These are phyloP conservation scores for Neofusicoccum parvum DNA, from an alignment of 2,329 filamentous ascomycete species.

Conservation along the genomic window DNA sequence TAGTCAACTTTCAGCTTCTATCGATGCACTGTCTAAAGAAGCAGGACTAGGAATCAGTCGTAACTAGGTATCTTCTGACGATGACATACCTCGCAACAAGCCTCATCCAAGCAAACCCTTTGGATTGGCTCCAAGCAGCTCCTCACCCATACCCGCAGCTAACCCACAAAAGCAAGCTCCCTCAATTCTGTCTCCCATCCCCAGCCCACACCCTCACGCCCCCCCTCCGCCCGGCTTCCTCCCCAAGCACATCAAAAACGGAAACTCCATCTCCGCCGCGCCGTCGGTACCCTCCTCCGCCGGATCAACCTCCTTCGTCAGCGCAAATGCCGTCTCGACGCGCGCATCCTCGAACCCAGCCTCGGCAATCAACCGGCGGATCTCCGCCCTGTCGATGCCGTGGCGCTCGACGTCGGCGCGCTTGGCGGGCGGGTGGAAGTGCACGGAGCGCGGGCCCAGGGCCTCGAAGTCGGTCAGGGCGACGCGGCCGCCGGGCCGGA, in stretches of 20 bases:
- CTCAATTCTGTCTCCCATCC: too few species aligned
- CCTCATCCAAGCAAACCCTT: too few species aligned
- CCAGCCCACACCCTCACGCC: too few species aligned
- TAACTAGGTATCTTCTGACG: too few species aligned
- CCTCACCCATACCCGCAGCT: too few species aligned
- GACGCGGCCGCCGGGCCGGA: conserved; percentile 52
- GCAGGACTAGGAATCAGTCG: too few species aligned
- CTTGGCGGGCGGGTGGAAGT: conserved; percentile 56
- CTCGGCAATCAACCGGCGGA: conserved; percentile 47
- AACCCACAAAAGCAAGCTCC: too few species aligned
- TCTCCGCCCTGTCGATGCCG: conserved; percentile 49
- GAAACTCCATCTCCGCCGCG: conserved; percentile 45
- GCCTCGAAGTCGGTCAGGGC: conserved; percentile 62
- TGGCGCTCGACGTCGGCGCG: conserved; percentile 59
- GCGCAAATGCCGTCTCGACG: conserved; percentile 52
- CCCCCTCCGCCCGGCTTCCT: neutral
- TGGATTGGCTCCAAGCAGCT: too few species aligned
- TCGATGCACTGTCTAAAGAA: too few species aligned
- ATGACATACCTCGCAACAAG: too few species aligned
- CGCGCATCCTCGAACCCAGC: conserved; percentile 54
- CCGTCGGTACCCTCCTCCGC: conserved; percentile 49
- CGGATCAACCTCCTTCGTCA: conserved; percentile 49
- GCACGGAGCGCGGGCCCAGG: conserved; percentile 53
- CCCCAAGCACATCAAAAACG: conserved; percentile 47
- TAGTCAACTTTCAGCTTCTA: too few species aligned